Conservation (phyloP, 2,329 filamentous ascomycete species). For the Metarhizium rileyi region DNA sequence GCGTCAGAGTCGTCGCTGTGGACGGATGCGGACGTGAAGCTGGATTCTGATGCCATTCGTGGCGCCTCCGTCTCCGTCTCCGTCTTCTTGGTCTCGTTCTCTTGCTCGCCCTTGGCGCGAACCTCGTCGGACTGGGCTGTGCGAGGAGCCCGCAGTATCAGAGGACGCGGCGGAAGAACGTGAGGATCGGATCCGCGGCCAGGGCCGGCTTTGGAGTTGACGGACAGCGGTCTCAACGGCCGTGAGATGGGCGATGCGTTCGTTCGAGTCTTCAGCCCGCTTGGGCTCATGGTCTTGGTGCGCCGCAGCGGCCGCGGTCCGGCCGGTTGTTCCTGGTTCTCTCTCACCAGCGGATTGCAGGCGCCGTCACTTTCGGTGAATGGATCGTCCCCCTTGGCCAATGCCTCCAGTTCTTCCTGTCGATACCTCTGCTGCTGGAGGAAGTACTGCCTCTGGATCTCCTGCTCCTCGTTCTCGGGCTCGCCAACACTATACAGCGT, state of each 20-base stretch:
- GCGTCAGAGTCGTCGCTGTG: slow-evolving; percentile 12
- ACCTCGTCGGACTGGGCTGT: slow-evolving; percentile 8
- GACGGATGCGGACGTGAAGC: slow-evolving; percentile 18
- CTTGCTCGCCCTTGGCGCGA: slow-evolving; percentile 9
- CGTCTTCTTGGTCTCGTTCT: not conserved
- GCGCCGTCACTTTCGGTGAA: slow-evolving; percentile 18
- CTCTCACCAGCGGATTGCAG: not conserved
- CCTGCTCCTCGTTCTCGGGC: slow-evolving; percentile 23
- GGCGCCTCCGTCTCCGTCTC: not conserved
- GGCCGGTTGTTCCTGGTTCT: slow-evolving; percentile 1
- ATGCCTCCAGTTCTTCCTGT: not conserved
- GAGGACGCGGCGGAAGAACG: not conserved
- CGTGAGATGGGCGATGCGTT: not conserved
- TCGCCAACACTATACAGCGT: slow-evolving; percentile 48
- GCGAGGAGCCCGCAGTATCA: slow-evolving; percentile 7
- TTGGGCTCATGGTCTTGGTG: slow-evolving; percentile 14
- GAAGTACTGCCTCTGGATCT: slow-evolving; percentile 4
- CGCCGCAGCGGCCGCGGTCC: slow-evolving; percentile 11
- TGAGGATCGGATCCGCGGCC: slow-evolving; percentile 1
- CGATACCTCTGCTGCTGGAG: not conserved
- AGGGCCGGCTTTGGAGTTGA: not conserved
- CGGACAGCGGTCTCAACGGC: not conserved
- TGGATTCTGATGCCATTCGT: slow-evolving; percentile 12
- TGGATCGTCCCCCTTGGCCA: slow-evolving; percentile 16
- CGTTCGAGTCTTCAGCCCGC: slow-evolving; percentile 4